Evolutionary conservation across 495 filamentous ascomycete genomes (phyloP).

Genomic region (Tuber brumale): DNA sequence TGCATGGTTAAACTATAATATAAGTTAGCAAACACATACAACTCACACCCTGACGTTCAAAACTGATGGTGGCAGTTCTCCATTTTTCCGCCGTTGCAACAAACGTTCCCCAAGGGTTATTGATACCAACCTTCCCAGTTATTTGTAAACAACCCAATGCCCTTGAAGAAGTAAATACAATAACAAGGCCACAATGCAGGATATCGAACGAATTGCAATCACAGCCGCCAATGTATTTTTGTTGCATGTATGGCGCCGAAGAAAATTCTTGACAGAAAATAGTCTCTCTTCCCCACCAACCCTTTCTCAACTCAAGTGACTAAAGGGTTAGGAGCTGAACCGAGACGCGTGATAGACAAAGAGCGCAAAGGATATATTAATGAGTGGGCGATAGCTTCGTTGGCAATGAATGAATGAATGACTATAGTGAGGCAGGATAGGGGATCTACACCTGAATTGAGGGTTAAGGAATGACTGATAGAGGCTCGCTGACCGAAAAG

Average conservation of each 20-base stretch:
- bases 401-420: conserved; percentile 4
- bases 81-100: background rate
- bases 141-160: background rate
- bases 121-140: background rate
- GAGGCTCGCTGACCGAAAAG: conserved; percentile 27
- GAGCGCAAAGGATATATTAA: background rate
- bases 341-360: background rate
- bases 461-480: conserved; percentile 37
- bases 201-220: background rate
- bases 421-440: background rate
- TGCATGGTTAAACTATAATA: conserved; percentile 21
- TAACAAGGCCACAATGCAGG: background rate
- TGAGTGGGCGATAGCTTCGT: background rate
- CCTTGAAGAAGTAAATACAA: background rate
- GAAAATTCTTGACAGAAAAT: background rate
- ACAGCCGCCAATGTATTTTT: background rate
- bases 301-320: background rate
- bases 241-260: background rate
- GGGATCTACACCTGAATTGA: conserved; percentile 6
- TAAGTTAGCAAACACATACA: background rate
- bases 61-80: background rate
- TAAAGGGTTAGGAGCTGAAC: background rate
- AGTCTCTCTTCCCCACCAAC: background rate
- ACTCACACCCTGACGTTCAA: background rate
- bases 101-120: background rate